Base-by-base conservation (phyloP, 176 grass and related monocot species). In the Juncus inflexus region DNA sequence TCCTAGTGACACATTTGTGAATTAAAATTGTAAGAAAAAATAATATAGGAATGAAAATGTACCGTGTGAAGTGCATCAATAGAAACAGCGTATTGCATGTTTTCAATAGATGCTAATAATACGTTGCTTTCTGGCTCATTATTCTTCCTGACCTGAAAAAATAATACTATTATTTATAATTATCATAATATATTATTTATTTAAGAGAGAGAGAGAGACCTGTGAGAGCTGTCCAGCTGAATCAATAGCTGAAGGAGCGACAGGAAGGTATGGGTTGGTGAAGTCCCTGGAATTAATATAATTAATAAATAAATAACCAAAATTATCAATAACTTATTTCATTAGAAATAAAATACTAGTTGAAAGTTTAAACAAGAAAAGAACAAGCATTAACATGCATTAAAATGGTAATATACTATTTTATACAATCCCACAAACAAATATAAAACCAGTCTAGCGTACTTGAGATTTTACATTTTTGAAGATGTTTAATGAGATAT, bases 31-130 rank as follows among this genome's bases (percentile, higher is more conserved):
- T n/a, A n/a, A n/a, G n/a, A n/a, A n/a, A n/a, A n/a, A n/a, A n/a
- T n/a, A n/a, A n/a, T n/a, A n/a, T n/a, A n/a, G n/a, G n/a, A n/a
- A n/a, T n/a, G n/a, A n/a, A n/a, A n/a, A n/a, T n/a, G n/a, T n/a
- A 97, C 94, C 55, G 86, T 84, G 5, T 97, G 87, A 86, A 97
- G 82, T n/a, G 85, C 94, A 59, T 97, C 92, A 60, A 97, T 82
- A 64, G 94, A 91, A 70, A 97, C 85, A 71, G 84, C 76, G 81
- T 97, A 97, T 76, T 97, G 94, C 94, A 97, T 97, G 59, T 97
- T 97, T 76, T 97, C 85, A 65, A 97, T 78, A 12, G 94, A 89
- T 67, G 94, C 94, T 70, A 97, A 73, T 36, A 97, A 85, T 63
- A 97, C 81, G 78, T 97, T 97, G 63, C 94, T 97, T 55, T 90